These are phyloP conservation scores for Pyricularia grisea DNA, from an alignment of 2,329 filamentous ascomycete species.

Conservation along the genomic window DNA sequence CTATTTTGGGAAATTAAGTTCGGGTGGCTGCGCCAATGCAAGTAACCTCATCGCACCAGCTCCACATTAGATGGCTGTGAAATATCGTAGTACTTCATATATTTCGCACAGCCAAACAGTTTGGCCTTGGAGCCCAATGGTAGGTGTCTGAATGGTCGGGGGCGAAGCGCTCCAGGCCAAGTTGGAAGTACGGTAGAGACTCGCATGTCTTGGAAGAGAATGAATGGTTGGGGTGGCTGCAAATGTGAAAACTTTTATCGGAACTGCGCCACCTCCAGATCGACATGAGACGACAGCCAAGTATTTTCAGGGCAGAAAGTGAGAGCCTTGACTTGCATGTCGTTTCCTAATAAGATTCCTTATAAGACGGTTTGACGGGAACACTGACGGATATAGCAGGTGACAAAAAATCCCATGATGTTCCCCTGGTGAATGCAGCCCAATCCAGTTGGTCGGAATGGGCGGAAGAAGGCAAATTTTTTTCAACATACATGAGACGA, in stretches of 20 bases:
- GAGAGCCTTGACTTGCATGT: background rate
- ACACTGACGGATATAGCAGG: background rate
- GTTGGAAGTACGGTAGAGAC: background rate
- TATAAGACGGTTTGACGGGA: background rate
- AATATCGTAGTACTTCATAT: background rate
- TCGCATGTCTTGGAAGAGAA: background rate
- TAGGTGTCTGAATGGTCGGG: background rate
- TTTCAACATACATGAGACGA: background rate
- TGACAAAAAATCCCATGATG: background rate
- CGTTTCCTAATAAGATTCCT: background rate
- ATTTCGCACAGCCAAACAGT: background rate
- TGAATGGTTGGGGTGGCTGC: background rate
- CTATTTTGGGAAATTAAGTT: background rate
- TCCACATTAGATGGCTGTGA: background rate
- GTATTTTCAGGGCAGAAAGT: background rate
- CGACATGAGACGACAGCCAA: constrained; percentile 1
- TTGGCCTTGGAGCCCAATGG: background rate
- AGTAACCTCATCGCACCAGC: background rate
- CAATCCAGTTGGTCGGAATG: background rate
- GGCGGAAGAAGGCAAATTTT: background rate
- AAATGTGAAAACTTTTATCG: background rate
- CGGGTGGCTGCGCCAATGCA: background rate
- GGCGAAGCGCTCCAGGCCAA: too few relatives aligned
- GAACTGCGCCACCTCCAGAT: background rate
- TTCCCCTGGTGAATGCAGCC: background rate